A percentile compares a stretch with the other conserved stretches of the same genome.
phyloP scores from a whole-genome alignment of 75 land plant species.

The Picea sitchensis region DNA sequence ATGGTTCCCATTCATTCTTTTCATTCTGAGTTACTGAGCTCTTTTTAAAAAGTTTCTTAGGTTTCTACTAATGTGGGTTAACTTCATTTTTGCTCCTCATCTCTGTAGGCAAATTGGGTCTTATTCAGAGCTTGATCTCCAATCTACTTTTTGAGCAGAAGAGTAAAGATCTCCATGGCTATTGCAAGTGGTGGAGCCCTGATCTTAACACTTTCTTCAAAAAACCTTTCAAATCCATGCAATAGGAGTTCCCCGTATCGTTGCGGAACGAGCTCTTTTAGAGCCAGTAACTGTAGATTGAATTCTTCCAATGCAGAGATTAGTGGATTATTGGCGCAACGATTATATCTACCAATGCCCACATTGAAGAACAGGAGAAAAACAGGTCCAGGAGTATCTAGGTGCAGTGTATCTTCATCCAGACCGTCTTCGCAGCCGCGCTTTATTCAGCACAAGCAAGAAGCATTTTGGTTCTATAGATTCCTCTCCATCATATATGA shows the following conservation, averaged over 20 bases:
- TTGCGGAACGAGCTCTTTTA: slow-evolving; percentile 1
- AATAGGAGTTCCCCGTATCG: background rate
- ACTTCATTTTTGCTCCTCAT: background rate
- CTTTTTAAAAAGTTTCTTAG: no score
- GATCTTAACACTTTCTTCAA: background rate
- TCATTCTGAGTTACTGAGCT: no score
- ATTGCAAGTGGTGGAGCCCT: slow-evolving; percentile 9
- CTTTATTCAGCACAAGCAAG: slow-evolving; percentile 98
- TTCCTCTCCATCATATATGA: slow-evolving; percentile 93
- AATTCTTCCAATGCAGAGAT: background rate
- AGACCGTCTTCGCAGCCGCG: slow-evolving; percentile 88
- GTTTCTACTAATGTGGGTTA: no score
- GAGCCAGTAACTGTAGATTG: background rate
- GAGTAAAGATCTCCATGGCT: slow-evolving; percentile 3
- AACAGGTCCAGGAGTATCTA: slow-evolving; percentile 12
- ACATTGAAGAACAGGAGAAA: slow-evolving; percentile 10
- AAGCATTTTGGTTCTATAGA: slow-evolving; percentile 98
- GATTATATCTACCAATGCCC: background rate
- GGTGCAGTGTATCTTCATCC: slow-evolving; percentile 45
- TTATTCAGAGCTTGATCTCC: background rate
- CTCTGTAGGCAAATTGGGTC: slow-evolving; percentile 5
- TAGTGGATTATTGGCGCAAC: background rate
- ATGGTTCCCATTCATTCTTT: no score
- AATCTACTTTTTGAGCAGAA: background rate
- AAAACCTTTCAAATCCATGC: background rate